Conservation (phyloP, 2,329 filamentous ascomycete species). For the Sporothrix luriei region DNA sequence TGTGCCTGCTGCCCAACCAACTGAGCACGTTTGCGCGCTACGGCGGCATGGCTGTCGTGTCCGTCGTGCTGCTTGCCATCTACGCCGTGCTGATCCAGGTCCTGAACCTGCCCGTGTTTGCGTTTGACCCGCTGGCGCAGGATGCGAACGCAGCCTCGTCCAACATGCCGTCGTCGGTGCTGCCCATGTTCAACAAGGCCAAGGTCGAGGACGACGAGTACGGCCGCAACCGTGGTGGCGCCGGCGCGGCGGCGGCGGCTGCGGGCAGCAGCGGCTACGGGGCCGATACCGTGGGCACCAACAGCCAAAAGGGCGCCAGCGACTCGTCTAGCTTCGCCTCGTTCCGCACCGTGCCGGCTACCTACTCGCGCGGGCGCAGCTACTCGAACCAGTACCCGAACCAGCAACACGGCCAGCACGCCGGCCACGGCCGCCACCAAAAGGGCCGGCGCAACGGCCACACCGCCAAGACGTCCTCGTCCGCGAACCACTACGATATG, state of each 20-base stretch:
- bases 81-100: slow-evolving; percentile 61
- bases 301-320: slow-evolving; percentile 38
- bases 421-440: slow-evolving; percentile 8
- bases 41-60: slow-evolving; percentile 61
- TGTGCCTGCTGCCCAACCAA: slow-evolving; percentile 90
- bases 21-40: slow-evolving; percentile 83
- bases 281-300: slow-evolving; percentile 42
- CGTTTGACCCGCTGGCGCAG: slow-evolving; percentile 47
- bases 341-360: slow-evolving; percentile 37
- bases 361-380: slow-evolving; percentile 39
- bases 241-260: slow-evolving; percentile 46
- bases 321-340: slow-evolving; percentile 41
- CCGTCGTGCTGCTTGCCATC: slow-evolving; percentile 53
- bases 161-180: slow-evolving; percentile 36
- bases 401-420: background rate
- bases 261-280: slow-evolving; percentile 35
- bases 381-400: slow-evolving; percentile 29
- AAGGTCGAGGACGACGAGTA: slow-evolving; percentile 55
- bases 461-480: background rate
- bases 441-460: slow-evolving; percentile 16
- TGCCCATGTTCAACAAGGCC: slow-evolving; percentile 59
- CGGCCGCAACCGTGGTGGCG: slow-evolving; percentile 42
- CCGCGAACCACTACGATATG: slow-evolving; percentile 23
- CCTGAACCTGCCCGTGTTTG: slow-evolving; percentile 57
- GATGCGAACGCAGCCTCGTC: slow-evolving; percentile 17